Evolutionary conservation across 2,329 filamentous ascomycete species (phyloP).

Genomic region (Penicillium sp.): DNA sequence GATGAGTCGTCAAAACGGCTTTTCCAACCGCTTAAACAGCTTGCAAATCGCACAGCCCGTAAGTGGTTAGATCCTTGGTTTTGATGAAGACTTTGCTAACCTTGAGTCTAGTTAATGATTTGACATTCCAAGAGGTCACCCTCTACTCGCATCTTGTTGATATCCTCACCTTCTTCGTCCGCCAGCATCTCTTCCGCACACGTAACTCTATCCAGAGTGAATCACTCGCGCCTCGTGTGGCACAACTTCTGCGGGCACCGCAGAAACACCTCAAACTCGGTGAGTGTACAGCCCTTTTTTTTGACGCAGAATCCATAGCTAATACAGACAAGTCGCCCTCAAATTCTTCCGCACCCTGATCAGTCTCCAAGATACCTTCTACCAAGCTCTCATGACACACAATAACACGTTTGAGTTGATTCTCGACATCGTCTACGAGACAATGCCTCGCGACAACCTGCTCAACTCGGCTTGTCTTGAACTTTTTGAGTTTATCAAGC

Average conservation of each 20-base stretch:
- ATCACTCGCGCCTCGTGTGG: conserved; percentile 66
- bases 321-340: conserved; percentile 60
- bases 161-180: conserved; percentile 85
- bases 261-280: conserved; percentile 90
- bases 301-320: not conserved
- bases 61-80: conserved; percentile 23
- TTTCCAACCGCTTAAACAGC: conserved; percentile 74
- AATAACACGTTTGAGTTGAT: conserved; percentile 76
- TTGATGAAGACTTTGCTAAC: conserved; percentile 4
- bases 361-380: conserved; percentile 80
- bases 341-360: conserved; percentile 89
- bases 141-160: conserved; percentile 86
- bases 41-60: conserved; percentile 57
- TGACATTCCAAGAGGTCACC: conserved; percentile 76
- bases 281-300: conserved; percentile 39
- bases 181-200: conserved; percentile 75
- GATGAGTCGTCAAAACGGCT: conserved; percentile 74
- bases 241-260: conserved; percentile 68
- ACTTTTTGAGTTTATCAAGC: conserved; percentile 82
- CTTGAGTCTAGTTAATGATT: conserved; percentile 50
- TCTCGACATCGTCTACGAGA: conserved; percentile 70
- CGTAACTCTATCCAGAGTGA: conserved; percentile 80
- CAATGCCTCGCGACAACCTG: conserved; percentile 84
- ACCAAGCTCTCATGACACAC: conserved; percentile 73
- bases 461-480: conserved; percentile 89